Evolutionary conservation across 345 rosid genomes (phyloP).

Genomic region (Carallia pectinifolia): DNA sequence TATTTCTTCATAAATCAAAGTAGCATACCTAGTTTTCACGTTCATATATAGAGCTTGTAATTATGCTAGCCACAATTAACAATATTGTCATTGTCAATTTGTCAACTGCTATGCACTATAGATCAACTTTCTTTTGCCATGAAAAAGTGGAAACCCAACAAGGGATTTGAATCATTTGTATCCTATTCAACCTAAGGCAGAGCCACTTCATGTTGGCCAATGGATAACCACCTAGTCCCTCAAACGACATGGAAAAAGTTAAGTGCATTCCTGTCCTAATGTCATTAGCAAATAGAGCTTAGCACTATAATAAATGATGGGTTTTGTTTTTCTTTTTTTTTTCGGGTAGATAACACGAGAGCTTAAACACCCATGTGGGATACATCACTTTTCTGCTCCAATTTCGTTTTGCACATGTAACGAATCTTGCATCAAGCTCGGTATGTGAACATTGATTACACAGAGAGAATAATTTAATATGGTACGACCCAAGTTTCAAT

Average conservation of each 20-base stretch:
- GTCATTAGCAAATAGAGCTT: conserved; percentile 17
- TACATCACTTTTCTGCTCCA: conserved; percentile 23
- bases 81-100: neutral
- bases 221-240: conserved; percentile 40
- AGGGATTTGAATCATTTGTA: conserved; percentile 21
- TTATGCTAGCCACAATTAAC: conserved; percentile 1
- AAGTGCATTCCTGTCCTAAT: conserved; percentile 33
- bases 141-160: conserved; percentile 19
- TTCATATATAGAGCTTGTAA: neutral
- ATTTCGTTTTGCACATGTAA: conserved; percentile 6
- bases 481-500: neutral
- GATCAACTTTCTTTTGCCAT: conserved; percentile 3
- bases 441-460: conserved; percentile 5
- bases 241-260: conserved; percentile 26
- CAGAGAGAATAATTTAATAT: neutral
- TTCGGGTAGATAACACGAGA: neutral
- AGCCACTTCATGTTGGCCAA: conserved; percentile 40
- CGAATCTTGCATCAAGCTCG: conserved; percentile 3
- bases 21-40: neutral
- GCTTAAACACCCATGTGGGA: conserved; percentile 3
- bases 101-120: neutral
- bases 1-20: neutral
- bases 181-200: conserved; percentile 17
- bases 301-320: conserved; percentile 11
- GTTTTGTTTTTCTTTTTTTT: neutral